phyloP scores from a whole-genome alignment of 192 early-diverging fungal species.

The Backusella macrospora region DNA sequence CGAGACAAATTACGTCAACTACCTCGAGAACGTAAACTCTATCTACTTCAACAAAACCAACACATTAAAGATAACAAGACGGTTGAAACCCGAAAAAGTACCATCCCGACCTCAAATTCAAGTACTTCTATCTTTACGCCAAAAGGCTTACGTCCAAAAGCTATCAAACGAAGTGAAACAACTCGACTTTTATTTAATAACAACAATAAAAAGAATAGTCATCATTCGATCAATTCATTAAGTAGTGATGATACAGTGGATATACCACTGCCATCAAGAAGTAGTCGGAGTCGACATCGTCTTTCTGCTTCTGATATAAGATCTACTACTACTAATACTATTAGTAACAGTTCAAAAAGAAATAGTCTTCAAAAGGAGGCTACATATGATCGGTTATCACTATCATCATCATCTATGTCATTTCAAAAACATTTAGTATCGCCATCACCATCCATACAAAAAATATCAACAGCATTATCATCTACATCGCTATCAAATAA shows the following conservation, averaged over 20 bases:
- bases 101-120: slow-evolving; percentile 17
- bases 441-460: not conserved
- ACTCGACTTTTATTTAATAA: not conserved
- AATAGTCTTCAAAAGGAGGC: not conserved
- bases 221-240: not conserved
- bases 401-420: not conserved
- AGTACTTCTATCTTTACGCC: slow-evolving; percentile 17
- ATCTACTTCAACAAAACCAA: slow-evolving; percentile 43
- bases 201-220: not conserved
- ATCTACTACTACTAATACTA: not conserved
- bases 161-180: slow-evolving; percentile 28
- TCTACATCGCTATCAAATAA: not conserved
- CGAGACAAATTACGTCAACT: slow-evolving; percentile 45
- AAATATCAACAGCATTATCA: not conserved
- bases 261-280: not conserved
- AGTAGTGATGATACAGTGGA: not conserved
- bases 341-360: not conserved
- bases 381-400: not conserved
- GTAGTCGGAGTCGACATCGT: not conserved
- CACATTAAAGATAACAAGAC: slow-evolving; percentile 27
- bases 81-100: not conserved
- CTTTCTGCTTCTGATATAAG: not conserved
- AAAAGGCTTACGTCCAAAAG: slow-evolving; percentile 23
- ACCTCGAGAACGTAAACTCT: slow-evolving; percentile 40
- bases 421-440: not conserved